A percentile compares a stretch with the other conserved stretches of the same genome.
Evolutionary conservation across 2,329 filamentous ascomycete species (phyloP).

Genomic region (Ophiocordyceps camponoti-saundersi): DNA sequence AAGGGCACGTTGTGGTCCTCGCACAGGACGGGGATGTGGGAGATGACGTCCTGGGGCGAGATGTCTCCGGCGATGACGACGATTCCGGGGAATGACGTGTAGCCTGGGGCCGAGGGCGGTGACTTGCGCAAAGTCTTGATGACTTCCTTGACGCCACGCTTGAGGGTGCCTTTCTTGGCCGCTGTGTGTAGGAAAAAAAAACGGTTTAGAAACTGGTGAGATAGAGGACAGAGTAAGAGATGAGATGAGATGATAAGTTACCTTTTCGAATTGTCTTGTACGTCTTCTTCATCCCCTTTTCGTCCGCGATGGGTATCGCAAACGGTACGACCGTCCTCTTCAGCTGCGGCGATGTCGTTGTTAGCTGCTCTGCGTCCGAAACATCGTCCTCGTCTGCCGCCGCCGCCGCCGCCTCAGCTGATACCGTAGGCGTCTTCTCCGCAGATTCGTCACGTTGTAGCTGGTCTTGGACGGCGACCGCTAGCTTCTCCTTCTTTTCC

Average conservation of each 20-base stretch:
- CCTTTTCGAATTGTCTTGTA: constrained; percentile 40
- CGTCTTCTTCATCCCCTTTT: constrained; percentile 53
- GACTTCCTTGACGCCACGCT: constrained; percentile 96
- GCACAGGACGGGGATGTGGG: constrained; percentile 91
- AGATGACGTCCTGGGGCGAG: constrained; percentile 96
- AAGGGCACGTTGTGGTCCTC: constrained; percentile 97
- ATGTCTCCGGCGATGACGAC: constrained; percentile 94
- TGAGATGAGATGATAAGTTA: background rate
- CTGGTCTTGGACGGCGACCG: constrained; percentile 47
- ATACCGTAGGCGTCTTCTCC: constrained; percentile 11
- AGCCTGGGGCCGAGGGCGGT: constrained; percentile 46
- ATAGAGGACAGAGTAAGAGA: background rate
- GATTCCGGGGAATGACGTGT: constrained; percentile 49
- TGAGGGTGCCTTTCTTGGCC: constrained; percentile 86
- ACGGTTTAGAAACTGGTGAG: background rate
- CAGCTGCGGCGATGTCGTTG: constrained; percentile 21
- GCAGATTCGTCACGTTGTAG: constrained; percentile 34
- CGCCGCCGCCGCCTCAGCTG: constrained; percentile 5
- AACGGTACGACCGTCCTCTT: constrained; percentile 61
- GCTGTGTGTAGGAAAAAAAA: constrained; percentile 30
- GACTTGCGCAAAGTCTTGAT: constrained; percentile 97
- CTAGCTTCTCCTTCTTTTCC: constrained; percentile 59
- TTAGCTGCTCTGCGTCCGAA: constrained; percentile 28
- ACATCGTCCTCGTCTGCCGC: constrained; percentile 20
- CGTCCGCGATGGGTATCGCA: constrained; percentile 63